A percentile compares a stretch with the other conserved stretches of the same genome.
Evolutionary conservation across 345 rosid genomes (phyloP).

Genomic region (Arabis hirsuta): DNA sequence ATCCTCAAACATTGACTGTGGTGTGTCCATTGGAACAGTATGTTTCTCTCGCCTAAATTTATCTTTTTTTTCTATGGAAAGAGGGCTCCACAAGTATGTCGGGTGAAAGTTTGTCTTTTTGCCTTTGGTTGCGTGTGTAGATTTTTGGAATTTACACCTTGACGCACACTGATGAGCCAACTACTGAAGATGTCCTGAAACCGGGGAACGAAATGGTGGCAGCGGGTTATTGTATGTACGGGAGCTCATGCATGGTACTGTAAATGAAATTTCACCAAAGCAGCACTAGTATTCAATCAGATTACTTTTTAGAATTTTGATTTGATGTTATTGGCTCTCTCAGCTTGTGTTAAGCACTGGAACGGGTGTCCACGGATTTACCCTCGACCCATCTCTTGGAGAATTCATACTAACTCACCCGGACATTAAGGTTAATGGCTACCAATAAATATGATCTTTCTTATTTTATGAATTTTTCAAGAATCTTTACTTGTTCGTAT

Average conservation of each 20-base stretch:
- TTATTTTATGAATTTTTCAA: slow-evolving; percentile 13
- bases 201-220: slow-evolving; percentile 93
- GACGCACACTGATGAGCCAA: slow-evolving; percentile 69
- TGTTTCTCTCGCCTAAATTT: slow-evolving; percentile 23
- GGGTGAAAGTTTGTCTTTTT: slow-evolving; percentile 24
- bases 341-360: slow-evolving; percentile 97
- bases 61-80: background rate
- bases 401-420: slow-evolving; percentile 98
- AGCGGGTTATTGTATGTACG: slow-evolving; percentile 99
- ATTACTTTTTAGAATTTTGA: background rate
- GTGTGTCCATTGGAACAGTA: slow-evolving; percentile 98
- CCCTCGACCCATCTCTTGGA: slow-evolving; percentile 98
- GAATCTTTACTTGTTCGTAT: slow-evolving; percentile 19
- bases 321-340: slow-evolving; percentile 20
- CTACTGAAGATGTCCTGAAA: slow-evolving; percentile 81
- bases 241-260: slow-evolving; percentile 98
- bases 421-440: slow-evolving; percentile 69
- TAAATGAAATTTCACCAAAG: background rate
- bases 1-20: slow-evolving; percentile 97
- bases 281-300: background rate
- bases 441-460: background rate
- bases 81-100: background rate
- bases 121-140: slow-evolving; percentile 52
- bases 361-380: slow-evolving; percentile 88
- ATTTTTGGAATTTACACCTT: slow-evolving; percentile 91